Conservation (phyloP, 768 basidiomycete species). For the Rhodosporidiobolus sp. region DNA sequence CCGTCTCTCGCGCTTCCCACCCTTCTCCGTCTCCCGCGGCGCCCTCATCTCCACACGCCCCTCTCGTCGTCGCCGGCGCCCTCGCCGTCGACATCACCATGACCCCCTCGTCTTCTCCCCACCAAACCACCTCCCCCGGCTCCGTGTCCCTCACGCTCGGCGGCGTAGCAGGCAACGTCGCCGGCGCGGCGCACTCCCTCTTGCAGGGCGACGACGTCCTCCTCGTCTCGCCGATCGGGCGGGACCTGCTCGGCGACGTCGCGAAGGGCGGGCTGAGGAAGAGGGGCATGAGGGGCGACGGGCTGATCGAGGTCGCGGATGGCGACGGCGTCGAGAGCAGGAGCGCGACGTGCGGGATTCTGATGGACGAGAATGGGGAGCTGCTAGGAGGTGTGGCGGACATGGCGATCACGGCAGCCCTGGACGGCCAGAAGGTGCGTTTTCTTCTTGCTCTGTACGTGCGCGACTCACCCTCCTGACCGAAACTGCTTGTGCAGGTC, state of each 20-base stretch:
- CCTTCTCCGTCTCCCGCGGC: not conserved
- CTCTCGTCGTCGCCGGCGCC: slow-evolving; percentile 72
- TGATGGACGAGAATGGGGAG: slow-evolving; percentile 67
- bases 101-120: slow-evolving; percentile 38
- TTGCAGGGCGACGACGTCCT: slow-evolving; percentile 48
- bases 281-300: slow-evolving; percentile 78
- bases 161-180: slow-evolving; percentile 92
- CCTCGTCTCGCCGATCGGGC: slow-evolving; percentile 71
- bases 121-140: slow-evolving; percentile 75
- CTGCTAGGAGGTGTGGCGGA: slow-evolving; percentile 86
- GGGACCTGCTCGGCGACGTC: slow-evolving; percentile 71
- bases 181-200: slow-evolving; percentile 74
- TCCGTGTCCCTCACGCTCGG: slow-evolving; percentile 68
- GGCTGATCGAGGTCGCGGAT: slow-evolving; percentile 54
- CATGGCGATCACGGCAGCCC: slow-evolving; percentile 62
- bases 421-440: slow-evolving; percentile 50
- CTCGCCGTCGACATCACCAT: slow-evolving; percentile 87
- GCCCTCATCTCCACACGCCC: not conserved
- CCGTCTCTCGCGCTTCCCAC: not conserved
- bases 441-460: not conserved
- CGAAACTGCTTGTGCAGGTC: slow-evolving; percentile 52
- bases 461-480: not conserved
- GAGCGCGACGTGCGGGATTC: slow-evolving; percentile 83
- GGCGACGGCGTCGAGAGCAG: slow-evolving; percentile 42
- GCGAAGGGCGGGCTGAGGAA: slow-evolving; percentile 59